A percentile compares a stretch with the other conserved stretches of the same genome.
phyloP scores from a whole-genome alignment of 768 basidiomycete genomes.

The Fomitopsis serialis region DNA sequence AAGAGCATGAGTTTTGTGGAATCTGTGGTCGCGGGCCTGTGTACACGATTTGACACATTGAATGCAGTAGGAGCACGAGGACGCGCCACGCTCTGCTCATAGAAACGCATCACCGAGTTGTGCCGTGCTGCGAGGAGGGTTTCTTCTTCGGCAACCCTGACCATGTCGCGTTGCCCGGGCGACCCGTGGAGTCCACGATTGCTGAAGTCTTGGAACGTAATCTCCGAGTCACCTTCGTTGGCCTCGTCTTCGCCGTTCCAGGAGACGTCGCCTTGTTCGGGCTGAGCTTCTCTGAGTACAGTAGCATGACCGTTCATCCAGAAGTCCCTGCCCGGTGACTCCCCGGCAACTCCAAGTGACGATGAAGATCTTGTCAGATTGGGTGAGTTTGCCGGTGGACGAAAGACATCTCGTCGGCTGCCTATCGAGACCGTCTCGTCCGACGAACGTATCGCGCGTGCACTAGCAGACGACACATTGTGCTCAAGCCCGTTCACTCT shows the following conservation, averaged over 20 bases:
- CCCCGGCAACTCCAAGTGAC: too few relatives aligned
- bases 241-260: too few relatives aligned
- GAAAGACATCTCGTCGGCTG: constrained; percentile 9
- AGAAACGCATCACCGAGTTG: constrained; percentile 6
- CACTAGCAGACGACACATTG: constrained; percentile 4
- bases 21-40: too few relatives aligned
- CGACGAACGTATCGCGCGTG: too few relatives aligned
- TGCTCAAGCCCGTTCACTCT: constrained; percentile 18
- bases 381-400: neutral
- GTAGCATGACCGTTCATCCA: too few relatives aligned
- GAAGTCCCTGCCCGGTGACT: too few relatives aligned
- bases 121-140: neutral
- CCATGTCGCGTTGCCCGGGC: neutral
- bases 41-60: neutral
- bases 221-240: too few relatives aligned
- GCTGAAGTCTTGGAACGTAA: too few relatives aligned
- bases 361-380: too few relatives aligned
- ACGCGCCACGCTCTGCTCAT: neutral
- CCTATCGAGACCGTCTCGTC: too few relatives aligned
- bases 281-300: too few relatives aligned
- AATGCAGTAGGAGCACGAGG: neutral
- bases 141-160: neutral
- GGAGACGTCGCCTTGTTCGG: too few relatives aligned
- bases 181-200: neutral
- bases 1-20: constrained; percentile 13